Evolutionary conservation across 2,329 filamentous ascomycete species (phyloP).

Genomic region (Trichophyton schoenleinii): DNA sequence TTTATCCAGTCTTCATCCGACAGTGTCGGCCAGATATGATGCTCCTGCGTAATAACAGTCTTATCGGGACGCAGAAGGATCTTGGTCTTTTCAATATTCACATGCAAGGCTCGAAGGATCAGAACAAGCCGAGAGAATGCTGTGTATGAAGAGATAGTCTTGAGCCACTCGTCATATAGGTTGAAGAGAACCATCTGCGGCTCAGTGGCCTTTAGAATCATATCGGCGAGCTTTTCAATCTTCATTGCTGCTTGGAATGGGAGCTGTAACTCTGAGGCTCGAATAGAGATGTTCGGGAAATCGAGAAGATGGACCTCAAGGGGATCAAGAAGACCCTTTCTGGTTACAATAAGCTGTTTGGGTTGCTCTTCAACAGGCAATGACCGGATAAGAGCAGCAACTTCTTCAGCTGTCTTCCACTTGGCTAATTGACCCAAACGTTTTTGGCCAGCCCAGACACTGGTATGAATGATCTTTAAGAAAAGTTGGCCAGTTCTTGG

Average conservation of each 20-base stretch:
- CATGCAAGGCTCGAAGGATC: constrained; percentile 86
- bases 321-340: constrained; percentile 92
- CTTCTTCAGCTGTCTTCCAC: constrained; percentile 99
- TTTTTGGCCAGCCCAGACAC: constrained; percentile 97
- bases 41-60: constrained; percentile 94
- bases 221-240: constrained; percentile 96
- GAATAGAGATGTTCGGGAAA: constrained; percentile 98
- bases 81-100: constrained; percentile 98
- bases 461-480: constrained; percentile 98
- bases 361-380: constrained; percentile 95
- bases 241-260: constrained; percentile 99
- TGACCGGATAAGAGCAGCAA: constrained; percentile 89
- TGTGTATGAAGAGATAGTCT: constrained; percentile 96
- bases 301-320: constrained; percentile 94
- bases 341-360: constrained; percentile 94
- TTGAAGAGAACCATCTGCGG: constrained; percentile 99
- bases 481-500: constrained; percentile 95
- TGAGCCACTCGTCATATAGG: constrained; percentile 95
- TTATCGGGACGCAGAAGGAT: constrained; percentile 89
- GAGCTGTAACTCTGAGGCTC: constrained; percentile 88
- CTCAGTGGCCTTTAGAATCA: constrained; percentile 94
- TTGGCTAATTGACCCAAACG: constrained; percentile 96
- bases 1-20: constrained; percentile 98
- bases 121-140: constrained; percentile 91
- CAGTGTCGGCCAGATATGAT: constrained; percentile 95